These are phyloP conservation scores for Lasiodiplodia theobromae DNA, from an alignment of 2,329 filamentous ascomycete genomes.

Conservation along the genomic window DNA sequence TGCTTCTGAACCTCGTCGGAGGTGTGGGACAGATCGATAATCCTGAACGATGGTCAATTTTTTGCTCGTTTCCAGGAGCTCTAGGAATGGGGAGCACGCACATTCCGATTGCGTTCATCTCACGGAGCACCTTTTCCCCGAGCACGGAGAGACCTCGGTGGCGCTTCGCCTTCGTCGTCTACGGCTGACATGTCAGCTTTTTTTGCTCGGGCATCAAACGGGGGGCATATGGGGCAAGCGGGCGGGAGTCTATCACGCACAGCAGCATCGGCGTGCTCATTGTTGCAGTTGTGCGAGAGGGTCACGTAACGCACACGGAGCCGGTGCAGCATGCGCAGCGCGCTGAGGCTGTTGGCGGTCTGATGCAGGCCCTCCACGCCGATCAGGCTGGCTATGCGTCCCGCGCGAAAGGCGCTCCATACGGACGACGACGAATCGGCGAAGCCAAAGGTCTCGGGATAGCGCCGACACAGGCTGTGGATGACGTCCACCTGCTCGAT, in stretches of 20 bases:
- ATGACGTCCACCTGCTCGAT: slow-evolving; percentile 79
- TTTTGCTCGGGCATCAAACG: too few relatives aligned
- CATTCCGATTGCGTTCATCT: slow-evolving; percentile 73
- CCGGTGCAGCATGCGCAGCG: slow-evolving; percentile 75
- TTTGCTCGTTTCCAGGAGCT: slow-evolving; percentile 67
- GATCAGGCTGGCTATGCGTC: slow-evolving; percentile 42
- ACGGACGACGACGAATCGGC: slow-evolving; percentile 67
- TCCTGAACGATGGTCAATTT: too few relatives aligned
- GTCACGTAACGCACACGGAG: slow-evolving; percentile 91
- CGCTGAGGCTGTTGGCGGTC: slow-evolving; percentile 83
- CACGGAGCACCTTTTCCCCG: slow-evolving; percentile 55
- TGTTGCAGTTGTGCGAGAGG: slow-evolving; percentile 95
- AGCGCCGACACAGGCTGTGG: slow-evolving; percentile 67
- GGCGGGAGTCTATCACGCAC: slow-evolving; percentile 57
- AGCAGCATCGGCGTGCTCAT: slow-evolving; percentile 85
- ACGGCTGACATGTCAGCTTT: too few relatives aligned
- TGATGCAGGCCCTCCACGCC: slow-evolving; percentile 80
- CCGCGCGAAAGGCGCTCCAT: slow-evolving; percentile 56
- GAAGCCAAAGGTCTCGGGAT: slow-evolving; percentile 73
- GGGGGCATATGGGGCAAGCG: slow-evolving; percentile 31
- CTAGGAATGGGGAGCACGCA: slow-evolving; percentile 49
- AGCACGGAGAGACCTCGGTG: slow-evolving; percentile 61
- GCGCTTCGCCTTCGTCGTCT: slow-evolving; percentile 32
- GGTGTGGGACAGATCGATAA: slow-evolving; percentile 79
- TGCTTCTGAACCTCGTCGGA: slow-evolving; percentile 84